Conservation (phyloP, 495 filamentous ascomycete species). For the Penicillium malachiteum region DNA sequence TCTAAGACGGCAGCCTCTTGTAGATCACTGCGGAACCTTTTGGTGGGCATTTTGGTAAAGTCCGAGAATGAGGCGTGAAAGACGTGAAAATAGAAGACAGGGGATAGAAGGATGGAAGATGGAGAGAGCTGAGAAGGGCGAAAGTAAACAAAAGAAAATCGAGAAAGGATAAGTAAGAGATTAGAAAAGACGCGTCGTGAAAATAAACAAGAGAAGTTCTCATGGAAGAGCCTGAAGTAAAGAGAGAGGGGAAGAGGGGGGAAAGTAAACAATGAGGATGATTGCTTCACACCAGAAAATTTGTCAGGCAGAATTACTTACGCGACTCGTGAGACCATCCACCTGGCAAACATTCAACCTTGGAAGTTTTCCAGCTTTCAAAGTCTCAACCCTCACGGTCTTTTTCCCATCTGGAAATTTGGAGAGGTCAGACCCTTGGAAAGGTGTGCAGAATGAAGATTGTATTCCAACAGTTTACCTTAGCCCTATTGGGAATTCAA, state of each 20-base stretch:
- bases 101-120: not conserved
- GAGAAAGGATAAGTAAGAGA: not conserved
- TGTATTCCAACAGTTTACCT: too few species aligned
- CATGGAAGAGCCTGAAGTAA: not conserved
- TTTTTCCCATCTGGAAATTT: too few species aligned
- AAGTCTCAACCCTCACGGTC: too few species aligned
- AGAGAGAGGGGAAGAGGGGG: not conserved
- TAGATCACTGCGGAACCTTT: conserved; percentile 54
- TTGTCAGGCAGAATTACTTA: too few species aligned
- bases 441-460: too few species aligned
- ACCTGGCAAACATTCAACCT: too few species aligned
- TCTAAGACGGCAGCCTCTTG: conserved; percentile 32
- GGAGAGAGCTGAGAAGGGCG: not conserved
- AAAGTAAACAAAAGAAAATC: not conserved
- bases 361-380: too few species aligned
- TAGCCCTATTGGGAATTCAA: too few species aligned
- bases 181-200: not conserved
- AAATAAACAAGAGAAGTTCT: not conserved
- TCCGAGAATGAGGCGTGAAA: not conserved
- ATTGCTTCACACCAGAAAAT: too few species aligned
- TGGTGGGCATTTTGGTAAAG: conserved; percentile 50
- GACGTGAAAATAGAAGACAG: not conserved
- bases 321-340: too few species aligned
- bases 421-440: too few species aligned
- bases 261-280: too few species aligned